phyloP scores from a whole-genome alignment of 441 rosid species.

The Jatropha multifida region DNA sequence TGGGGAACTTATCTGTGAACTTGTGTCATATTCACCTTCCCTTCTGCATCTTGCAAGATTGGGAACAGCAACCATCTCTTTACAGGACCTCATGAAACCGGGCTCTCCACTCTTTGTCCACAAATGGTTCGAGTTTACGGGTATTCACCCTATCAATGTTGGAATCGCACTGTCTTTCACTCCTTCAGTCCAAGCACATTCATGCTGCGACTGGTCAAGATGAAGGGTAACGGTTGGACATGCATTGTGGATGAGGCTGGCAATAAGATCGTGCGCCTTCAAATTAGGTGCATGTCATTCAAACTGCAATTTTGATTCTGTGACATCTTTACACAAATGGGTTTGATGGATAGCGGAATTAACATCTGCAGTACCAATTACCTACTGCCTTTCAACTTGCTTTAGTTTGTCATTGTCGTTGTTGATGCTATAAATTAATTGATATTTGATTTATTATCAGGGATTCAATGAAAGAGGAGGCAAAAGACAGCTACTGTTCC shows the following conservation, averaged over 20 bases:
- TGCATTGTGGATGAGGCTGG: background rate
- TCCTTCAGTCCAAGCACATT: slow-evolving; percentile 39
- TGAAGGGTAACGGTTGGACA: background rate
- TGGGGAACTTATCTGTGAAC: slow-evolving; percentile 61
- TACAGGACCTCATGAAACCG: slow-evolving; percentile 45
- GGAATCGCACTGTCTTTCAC: slow-evolving; percentile 58
- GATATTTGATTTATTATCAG: slow-evolving; percentile 5
- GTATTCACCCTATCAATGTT: slow-evolving; percentile 46
- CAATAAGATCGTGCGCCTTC: background rate
- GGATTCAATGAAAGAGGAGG: slow-evolving; percentile 10
- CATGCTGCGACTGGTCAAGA: slow-evolving; percentile 44
- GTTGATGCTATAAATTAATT: background rate
- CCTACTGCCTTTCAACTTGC: too few relatives aligned
- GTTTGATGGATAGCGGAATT: too few relatives aligned
- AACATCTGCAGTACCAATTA: too few relatives aligned
- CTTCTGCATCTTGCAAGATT: slow-evolving; percentile 13
- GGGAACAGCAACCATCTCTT: slow-evolving; percentile 49
- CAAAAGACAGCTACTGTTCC: background rate
- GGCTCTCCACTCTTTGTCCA: slow-evolving; percentile 50
- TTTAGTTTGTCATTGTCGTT: too few relatives aligned
- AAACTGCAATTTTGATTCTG: background rate
- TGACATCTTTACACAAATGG: too few relatives aligned
- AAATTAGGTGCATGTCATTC: background rate
- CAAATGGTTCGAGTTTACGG: slow-evolving; percentile 56
- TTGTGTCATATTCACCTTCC: slow-evolving; percentile 21